These are phyloP conservation scores for Entomortierella parvispora DNA, from an alignment of 192 early-diverging fungal species.

Conservation along the genomic window DNA sequence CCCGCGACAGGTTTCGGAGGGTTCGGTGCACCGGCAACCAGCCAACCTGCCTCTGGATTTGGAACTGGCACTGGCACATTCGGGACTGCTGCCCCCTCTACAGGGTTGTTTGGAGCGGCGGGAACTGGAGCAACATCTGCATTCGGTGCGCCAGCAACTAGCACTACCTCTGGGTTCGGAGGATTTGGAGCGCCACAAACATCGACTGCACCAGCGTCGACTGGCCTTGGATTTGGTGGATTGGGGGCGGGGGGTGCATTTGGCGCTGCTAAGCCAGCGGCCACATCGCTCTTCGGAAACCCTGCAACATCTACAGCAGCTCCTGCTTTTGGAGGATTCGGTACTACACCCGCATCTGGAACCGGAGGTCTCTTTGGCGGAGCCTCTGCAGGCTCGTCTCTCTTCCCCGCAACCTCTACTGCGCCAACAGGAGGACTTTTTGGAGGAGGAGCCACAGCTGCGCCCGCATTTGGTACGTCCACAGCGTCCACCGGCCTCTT, in stretches of 20 bases:
- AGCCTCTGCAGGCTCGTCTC: conserved; percentile 23
- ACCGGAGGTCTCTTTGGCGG: conserved; percentile 55
- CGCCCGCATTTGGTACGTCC: conserved; percentile 28
- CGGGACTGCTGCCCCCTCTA: conserved; percentile 41
- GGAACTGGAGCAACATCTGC: conserved; percentile 22
- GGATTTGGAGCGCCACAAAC: conserved; percentile 56
- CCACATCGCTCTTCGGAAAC: conserved; percentile 51
- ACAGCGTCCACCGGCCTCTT: conserved; percentile 24
- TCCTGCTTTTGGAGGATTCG: conserved; percentile 43
- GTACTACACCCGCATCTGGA: conserved; percentile 25
- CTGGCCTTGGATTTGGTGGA: conserved; percentile 44
- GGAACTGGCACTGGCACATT: conserved; percentile 52
- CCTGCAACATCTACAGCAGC: conserved; percentile 29
- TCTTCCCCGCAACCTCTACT: conserved; percentile 30
- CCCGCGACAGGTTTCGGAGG: conserved; percentile 57
- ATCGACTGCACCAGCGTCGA: conserved; percentile 32
- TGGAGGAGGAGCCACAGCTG: conserved; percentile 36
- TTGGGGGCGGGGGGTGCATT: conserved; percentile 14
- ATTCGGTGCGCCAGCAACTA: conserved; percentile 49
- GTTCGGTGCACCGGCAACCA: conserved; percentile 52
- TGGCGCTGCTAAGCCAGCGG: conserved; percentile 42
- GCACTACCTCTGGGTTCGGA: conserved; percentile 52
- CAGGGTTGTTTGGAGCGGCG: conserved; percentile 55
- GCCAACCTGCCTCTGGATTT: conserved; percentile 57
- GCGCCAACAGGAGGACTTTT: conserved; percentile 38